Percentiles rank a stretch among this genome's conserved stretches.
Conservation (phyloP, 495 filamentous ascomycete species). For the Margaritispora aquatica region DNA sequence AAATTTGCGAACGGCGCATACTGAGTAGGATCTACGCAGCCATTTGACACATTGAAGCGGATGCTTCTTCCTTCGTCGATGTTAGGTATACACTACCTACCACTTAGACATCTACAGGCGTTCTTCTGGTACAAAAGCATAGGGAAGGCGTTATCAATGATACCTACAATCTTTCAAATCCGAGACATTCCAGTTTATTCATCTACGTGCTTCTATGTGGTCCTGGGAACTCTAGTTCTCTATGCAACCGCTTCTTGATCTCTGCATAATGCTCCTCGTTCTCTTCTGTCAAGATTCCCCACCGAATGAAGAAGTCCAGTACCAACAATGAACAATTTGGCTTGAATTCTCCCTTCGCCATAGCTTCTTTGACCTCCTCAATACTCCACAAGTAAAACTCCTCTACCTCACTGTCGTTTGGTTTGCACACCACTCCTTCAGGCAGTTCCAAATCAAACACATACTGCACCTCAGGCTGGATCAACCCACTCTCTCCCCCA, state of each 20-base stretch:
- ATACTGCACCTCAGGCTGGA: conserved; percentile 91
- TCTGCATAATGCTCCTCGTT: conserved; percentile 79
- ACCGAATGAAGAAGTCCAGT: conserved; percentile 86
- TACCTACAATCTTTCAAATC: background rate
- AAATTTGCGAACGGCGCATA: too few species aligned
- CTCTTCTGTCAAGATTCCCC: conserved; percentile 72
- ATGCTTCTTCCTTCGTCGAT: background rate
- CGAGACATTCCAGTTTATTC: background rate
- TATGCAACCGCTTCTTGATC: conserved; percentile 70
- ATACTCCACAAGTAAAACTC: conserved; percentile 73
- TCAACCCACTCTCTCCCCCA: conserved; percentile 78
- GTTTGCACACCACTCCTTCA: conserved; percentile 57
- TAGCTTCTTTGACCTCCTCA: conserved; percentile 62
- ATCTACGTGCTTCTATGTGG: conserved; percentile 28
- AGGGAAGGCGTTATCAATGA: conserved; percentile 8
- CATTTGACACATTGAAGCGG: too few species aligned
- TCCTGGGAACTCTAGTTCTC: conserved; percentile 74
- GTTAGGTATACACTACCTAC: background rate
- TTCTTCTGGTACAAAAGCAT: conserved; percentile 7
- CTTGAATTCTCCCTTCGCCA: conserved; percentile 77
- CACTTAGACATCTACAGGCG: background rate
- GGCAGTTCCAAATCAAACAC: conserved; percentile 83
- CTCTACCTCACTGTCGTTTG: conserved; percentile 83
- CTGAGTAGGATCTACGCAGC: too few species aligned
- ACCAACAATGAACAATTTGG: conserved; percentile 84